Percentiles rank a stretch among this genome's conserved stretches.
Conservation (phyloP, 768 basidiomycete species). For the Kwoniella sp. region DNA sequence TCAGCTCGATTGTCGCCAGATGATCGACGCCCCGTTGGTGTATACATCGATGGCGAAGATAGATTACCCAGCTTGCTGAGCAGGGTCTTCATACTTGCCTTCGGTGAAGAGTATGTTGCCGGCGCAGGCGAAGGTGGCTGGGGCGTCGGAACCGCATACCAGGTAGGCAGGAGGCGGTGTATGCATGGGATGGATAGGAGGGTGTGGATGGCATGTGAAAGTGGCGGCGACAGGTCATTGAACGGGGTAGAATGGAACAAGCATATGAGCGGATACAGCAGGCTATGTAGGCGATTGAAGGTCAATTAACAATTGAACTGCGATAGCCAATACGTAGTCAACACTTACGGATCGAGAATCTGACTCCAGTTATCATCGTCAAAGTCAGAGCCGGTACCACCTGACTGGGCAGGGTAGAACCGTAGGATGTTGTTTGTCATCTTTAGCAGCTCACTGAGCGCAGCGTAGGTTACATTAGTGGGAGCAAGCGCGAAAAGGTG, state of each 20-base stretch:
- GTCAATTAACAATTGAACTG: background rate
- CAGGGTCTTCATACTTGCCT: conserved; percentile 16
- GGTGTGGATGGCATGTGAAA: conserved; percentile 76
- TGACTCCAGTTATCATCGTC: conserved; percentile 71
- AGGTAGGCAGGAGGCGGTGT: conserved; percentile 45
- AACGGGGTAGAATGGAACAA: conserved; percentile 65
- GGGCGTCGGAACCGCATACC: conserved; percentile 48
- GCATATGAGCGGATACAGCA: conserved; percentile 68
- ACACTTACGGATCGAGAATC: conserved; percentile 64
- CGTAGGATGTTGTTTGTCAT: conserved; percentile 78
- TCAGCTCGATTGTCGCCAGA: conserved; percentile 8
- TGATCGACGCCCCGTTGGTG: background rate
- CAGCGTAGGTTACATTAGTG: conserved; percentile 61
- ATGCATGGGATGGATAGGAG: conserved; percentile 73
- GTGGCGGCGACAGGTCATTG: conserved; percentile 62
- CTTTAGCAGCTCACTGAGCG: conserved; percentile 78
- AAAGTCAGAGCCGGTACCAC: too few species aligned
- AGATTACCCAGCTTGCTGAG: conserved; percentile 20
- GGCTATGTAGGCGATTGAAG: conserved; percentile 50
- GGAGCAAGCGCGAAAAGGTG: conserved; percentile 47
- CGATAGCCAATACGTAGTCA: background rate
- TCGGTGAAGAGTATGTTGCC: conserved; percentile 32
- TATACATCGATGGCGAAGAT: conserved; percentile 6
- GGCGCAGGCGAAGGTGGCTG: conserved; percentile 49
- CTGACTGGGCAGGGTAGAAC: conserved; percentile 61